Evolutionary conservation across 768 basidiomycete species (phyloP).

Genomic region (Scleroderma citrinum): DNA sequence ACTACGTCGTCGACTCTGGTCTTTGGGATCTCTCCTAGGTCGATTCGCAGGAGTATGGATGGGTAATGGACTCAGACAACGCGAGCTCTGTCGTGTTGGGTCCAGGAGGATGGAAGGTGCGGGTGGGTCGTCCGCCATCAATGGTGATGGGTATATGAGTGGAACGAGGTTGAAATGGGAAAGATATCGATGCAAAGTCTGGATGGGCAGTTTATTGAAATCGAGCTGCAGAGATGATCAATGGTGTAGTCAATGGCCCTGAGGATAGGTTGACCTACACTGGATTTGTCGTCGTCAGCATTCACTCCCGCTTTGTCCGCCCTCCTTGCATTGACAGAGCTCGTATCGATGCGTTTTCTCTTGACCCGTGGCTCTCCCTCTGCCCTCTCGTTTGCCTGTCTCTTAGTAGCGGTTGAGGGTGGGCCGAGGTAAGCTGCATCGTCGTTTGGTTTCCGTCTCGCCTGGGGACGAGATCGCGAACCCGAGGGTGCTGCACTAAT

Average conservation of each 20-base stretch:
- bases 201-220: conserved; percentile 62
- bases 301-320: conserved; percentile 36
- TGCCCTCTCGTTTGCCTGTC: conserved; percentile 59
- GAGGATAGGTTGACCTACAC: conserved; percentile 18
- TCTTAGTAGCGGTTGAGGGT: conserved; percentile 48
- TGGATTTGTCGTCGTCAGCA: conserved; percentile 22
- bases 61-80: conserved; percentile 44
- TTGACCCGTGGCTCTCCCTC: conserved; percentile 75
- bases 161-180: conserved; percentile 70
- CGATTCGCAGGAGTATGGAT: conserved; percentile 60
- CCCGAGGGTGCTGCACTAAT: conserved; percentile 30
- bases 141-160: conserved; percentile 61
- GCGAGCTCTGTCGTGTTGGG: conserved; percentile 38
- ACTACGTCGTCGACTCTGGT: conserved; percentile 56
- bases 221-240: conserved; percentile 49
- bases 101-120: conserved; percentile 57
- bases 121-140: conserved; percentile 62
- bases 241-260: conserved; percentile 1
- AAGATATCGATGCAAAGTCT: conserved; percentile 66
- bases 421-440: conserved; percentile 69
- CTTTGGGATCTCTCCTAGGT: conserved; percentile 63
- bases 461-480: conserved; percentile 58
- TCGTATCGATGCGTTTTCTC: conserved; percentile 59
- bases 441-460: conserved; percentile 57
- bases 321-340: conserved; percentile 18